These are phyloP conservation scores for Crinitomyces ghanaensis DNA, from an alignment of 805 yeast species.

Conservation along the genomic window DNA sequence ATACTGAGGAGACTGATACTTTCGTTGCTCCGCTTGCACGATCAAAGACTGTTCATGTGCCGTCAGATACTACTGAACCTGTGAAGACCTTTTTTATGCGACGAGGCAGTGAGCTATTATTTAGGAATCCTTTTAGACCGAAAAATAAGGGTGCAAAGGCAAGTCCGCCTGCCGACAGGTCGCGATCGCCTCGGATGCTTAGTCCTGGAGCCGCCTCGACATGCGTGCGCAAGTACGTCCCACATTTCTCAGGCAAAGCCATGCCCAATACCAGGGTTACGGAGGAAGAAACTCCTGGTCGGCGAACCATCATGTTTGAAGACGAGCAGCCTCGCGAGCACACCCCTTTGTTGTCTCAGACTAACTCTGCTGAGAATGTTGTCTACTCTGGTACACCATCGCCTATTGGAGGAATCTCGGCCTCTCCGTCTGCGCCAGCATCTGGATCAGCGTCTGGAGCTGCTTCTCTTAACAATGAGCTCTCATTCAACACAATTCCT, in stretches of 20 bases:
- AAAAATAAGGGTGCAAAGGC: no score
- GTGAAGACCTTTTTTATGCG: no score
- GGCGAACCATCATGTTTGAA: conserved; percentile 20
- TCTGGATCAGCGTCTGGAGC: not conserved
- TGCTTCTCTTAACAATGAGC: conserved; percentile 7
- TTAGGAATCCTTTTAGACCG: no score
- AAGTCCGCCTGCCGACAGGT: no score
- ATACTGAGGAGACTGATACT: conserved; percentile 9
- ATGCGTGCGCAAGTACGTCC: no score
- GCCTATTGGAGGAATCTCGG: no score
- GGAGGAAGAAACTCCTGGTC: conserved; percentile 21
- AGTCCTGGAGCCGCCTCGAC: no score
- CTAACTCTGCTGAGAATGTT: no score
- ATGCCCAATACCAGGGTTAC: conserved; percentile 23
- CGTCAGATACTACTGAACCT: no score
- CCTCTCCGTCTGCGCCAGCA: not conserved
- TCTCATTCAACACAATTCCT: conserved; percentile 76
- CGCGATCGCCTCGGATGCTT: no score
- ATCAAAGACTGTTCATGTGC: not conserved
- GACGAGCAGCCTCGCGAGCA: conserved; percentile 8
- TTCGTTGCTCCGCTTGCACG: not conserved
- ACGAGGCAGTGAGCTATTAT: no score
- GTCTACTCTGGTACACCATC: no score
- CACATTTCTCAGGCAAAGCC: conserved; percentile 24
- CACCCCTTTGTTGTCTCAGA: conserved; percentile 10